A percentile compares a stretch with the other conserved stretches of the same genome.
These are phyloP conservation scores for Cucumis melo DNA, from an alignment of 306 rosid genomes.

Conservation along the genomic window DNA sequence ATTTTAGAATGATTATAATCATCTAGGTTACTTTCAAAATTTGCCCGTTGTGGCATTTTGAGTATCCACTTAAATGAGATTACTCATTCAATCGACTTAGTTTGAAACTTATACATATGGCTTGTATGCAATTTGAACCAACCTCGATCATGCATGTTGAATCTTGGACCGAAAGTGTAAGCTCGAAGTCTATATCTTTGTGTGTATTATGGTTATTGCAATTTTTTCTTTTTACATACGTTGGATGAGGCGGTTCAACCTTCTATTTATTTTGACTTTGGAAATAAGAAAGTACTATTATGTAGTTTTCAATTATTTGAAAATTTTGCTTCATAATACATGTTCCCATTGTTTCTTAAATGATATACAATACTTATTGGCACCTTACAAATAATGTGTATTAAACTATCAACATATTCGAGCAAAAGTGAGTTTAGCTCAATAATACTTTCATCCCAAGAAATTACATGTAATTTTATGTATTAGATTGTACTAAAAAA, in stretches of 20 bases:
- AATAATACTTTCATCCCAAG: too few species aligned
- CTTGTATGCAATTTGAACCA: not conserved
- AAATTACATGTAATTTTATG: too few species aligned
- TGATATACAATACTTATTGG: not conserved
- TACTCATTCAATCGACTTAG: not conserved
- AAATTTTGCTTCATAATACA: not conserved
- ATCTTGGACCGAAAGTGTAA: not conserved
- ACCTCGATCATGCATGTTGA: not conserved
- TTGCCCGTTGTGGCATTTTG: too few species aligned
- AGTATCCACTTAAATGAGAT: not conserved
- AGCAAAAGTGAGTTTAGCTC: too few species aligned
- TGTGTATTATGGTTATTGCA: not conserved
- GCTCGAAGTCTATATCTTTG: not conserved
- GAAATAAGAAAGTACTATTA: not conserved
- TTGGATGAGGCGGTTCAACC: too few species aligned
- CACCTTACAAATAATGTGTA: too few species aligned
- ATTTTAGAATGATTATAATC: too few species aligned
- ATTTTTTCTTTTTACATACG: too few species aligned
- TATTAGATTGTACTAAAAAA: too few species aligned
- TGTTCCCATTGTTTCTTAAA: not conserved
- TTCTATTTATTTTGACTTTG: not conserved
- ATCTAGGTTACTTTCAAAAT: too few species aligned
- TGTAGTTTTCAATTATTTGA: not conserved
- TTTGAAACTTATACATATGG: not conserved
- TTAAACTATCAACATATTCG: too few species aligned